phyloP scores from a whole-genome alignment of 306 rosid genomes.

The Sicyos edulis region DNA sequence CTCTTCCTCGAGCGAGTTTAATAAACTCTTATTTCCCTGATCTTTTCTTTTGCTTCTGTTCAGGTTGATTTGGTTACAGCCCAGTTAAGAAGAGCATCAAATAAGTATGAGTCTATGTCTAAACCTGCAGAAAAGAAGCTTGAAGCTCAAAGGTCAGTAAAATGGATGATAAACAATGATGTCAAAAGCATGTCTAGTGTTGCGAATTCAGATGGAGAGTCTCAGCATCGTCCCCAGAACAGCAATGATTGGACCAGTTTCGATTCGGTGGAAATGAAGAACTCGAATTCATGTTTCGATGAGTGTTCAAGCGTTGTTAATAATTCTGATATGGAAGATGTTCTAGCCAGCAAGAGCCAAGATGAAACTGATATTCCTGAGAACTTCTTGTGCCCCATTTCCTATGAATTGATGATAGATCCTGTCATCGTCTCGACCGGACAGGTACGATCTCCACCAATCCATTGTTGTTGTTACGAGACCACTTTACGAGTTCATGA shows the following conservation, averaged over 20 bases:
- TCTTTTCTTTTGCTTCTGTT: conserved; percentile 9
- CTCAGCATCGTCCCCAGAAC: conserved; percentile 26
- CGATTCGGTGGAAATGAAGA: conserved; percentile 28
- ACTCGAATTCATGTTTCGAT: conserved; percentile 32
- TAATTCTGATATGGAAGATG: conserved; percentile 34
- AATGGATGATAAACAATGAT: conserved; percentile 32
- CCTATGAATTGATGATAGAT: conserved; percentile 87
- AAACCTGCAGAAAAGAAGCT: conserved; percentile 43
- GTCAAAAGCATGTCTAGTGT: conserved; percentile 31
- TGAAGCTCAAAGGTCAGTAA: conserved; percentile 32
- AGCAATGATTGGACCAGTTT: conserved; percentile 27
- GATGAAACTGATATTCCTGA: conserved; percentile 58
- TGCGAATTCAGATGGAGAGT: conserved; percentile 30
- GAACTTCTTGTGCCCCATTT: conserved; percentile 87
- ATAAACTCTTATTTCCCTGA: background rate
- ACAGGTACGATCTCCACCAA: conserved; percentile 42
- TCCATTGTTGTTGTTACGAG: background rate
- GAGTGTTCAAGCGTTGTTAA: conserved; percentile 21
- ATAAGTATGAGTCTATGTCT: conserved; percentile 52
- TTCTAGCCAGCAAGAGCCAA: conserved; percentile 26
- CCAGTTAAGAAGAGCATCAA: conserved; percentile 72
- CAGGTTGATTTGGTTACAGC: conserved; percentile 88
- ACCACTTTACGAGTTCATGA: background rate
- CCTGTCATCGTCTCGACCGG: conserved; percentile 93
- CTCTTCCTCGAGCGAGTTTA: background rate